Percentiles rank a stretch among this genome's conserved stretches.
These are phyloP conservation scores for Clarkia xantiana DNA, from an alignment of 345 rosid species.

Conservation along the genomic window DNA sequence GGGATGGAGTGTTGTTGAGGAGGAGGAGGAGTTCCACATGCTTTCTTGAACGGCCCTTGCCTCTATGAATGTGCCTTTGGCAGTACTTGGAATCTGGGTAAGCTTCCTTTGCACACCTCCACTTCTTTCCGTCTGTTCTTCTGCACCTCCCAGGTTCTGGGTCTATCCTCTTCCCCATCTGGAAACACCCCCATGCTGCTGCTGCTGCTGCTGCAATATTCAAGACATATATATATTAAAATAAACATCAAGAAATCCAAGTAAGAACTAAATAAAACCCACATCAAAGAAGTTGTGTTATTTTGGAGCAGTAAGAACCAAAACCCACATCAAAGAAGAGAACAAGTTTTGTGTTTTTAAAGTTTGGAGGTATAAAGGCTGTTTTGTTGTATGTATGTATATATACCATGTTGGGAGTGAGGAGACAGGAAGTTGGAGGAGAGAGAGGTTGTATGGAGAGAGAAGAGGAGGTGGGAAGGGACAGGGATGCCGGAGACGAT, in stretches of 20 bases:
- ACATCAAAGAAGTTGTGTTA: too few relatives aligned
- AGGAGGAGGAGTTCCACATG: constrained; percentile 43
- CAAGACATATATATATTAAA: constrained; percentile 1
- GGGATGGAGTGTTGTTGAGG: constrained; percentile 4
- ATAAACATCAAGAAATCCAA: neutral
- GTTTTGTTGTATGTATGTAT: too few relatives aligned
- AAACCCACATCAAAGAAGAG: too few relatives aligned
- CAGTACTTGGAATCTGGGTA: constrained; percentile 86
- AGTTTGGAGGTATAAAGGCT: too few relatives aligned
- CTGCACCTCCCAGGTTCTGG: constrained; percentile 89
- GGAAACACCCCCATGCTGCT: constrained; percentile 49
- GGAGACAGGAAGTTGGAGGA: constrained; percentile 33
- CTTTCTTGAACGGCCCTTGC: constrained; percentile 97
- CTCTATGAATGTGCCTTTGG: constrained; percentile 91
- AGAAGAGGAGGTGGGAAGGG: constrained; percentile 73
- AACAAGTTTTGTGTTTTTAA: too few relatives aligned
- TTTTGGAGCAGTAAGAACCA: too few relatives aligned
- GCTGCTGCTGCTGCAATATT: constrained; percentile 39
- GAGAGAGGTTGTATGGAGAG: constrained; percentile 46
- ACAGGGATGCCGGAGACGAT: constrained; percentile 58
- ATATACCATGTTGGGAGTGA: constrained; percentile 2
- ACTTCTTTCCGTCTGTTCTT: constrained; percentile 91
- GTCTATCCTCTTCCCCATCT: constrained; percentile 57
- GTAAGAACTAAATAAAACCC: too few relatives aligned
- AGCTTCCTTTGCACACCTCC: constrained; percentile 91